phyloP scores from a whole-genome alignment of 2,329 filamentous ascomycete genomes.

The Phialophora expanda region DNA sequence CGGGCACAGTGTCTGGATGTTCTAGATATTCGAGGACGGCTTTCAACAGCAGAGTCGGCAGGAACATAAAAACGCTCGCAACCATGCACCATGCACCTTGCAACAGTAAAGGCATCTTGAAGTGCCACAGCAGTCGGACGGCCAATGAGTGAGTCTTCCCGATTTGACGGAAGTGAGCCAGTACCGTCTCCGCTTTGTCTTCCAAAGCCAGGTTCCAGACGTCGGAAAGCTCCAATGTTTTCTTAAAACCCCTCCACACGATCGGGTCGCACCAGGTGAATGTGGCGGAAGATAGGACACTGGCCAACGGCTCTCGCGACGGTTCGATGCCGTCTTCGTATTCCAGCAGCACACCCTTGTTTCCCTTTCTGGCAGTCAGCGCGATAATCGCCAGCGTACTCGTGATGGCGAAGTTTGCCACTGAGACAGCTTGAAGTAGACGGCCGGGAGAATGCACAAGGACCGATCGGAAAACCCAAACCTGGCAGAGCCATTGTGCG shows the following conservation, averaged over 20 bases:
- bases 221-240: constrained; percentile 78
- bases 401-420: constrained; percentile 75
- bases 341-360: constrained; percentile 84
- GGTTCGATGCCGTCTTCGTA: constrained; percentile 89
- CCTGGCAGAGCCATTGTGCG: constrained; percentile 76
- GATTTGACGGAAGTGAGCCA: constrained; percentile 81
- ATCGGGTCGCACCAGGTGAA: constrained; percentile 92
- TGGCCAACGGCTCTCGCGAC: constrained; percentile 83
- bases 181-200: constrained; percentile 82
- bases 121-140: constrained; percentile 82
- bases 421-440: constrained; percentile 67
- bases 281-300: constrained; percentile 82
- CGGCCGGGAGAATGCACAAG: constrained; percentile 75
- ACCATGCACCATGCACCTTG: constrained; percentile 82
- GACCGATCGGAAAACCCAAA: constrained; percentile 82
- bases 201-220: constrained; percentile 91
- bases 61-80: constrained; percentile 83
- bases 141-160: constrained; percentile 81
- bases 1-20: constrained; percentile 72
- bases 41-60: constrained; percentile 86
- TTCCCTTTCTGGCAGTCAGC: constrained; percentile 84
- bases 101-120: constrained; percentile 73
- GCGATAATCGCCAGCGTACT: constrained; percentile 77
- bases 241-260: constrained; percentile 85
- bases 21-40: constrained; percentile 95